Conservation (phyloP, 352 stramenopile genomes). For the Elongisporangium anandrum region DNA sequence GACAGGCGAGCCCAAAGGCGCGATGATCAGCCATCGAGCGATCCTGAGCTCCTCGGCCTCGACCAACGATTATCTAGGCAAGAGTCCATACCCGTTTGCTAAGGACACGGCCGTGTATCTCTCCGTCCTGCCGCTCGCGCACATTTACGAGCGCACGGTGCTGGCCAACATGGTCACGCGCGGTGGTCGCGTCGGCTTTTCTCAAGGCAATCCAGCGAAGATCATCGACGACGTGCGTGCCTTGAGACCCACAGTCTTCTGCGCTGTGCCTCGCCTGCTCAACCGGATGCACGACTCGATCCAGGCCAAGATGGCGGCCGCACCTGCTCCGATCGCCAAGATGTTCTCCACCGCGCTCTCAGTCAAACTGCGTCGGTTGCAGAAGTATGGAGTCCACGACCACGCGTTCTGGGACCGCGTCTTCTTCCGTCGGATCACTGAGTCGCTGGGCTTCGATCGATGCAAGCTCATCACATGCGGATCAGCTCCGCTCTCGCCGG, state of each 20-base stretch:
- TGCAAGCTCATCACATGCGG: conserved; percentile 91
- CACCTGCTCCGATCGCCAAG: conserved; percentile 73
- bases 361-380: conserved; percentile 46
- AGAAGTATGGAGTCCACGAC: conserved; percentile 44
- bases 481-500: conserved; percentile 90
- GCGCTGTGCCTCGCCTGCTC: conserved; percentile 91
- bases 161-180: conserved; percentile 50
- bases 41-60: conserved; percentile 28
- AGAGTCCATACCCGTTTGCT: conserved; percentile 33
- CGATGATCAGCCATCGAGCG: conserved; percentile 91
- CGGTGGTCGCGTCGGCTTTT: conserved; percentile 92
- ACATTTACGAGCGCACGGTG: conserved; percentile 93
- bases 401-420: conserved; percentile 92
- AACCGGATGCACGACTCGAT: conserved; percentile 97
- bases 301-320: conserved; percentile 56
- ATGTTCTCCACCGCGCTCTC: conserved; percentile 82
- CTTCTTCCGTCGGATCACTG: conserved; percentile 93
- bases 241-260: conserved; percentile 91
- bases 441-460: conserved; percentile 80
- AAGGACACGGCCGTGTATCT: conserved; percentile 84
- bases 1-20: conserved; percentile 95
- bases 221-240: conserved; percentile 91
- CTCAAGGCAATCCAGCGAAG: conserved; percentile 81
- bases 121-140: conserved; percentile 94
- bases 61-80: conserved; percentile 26